These are phyloP conservation scores for Lepidopterella palustris DNA, from an alignment of 495 filamentous ascomycete species.

Conservation along the genomic window DNA sequence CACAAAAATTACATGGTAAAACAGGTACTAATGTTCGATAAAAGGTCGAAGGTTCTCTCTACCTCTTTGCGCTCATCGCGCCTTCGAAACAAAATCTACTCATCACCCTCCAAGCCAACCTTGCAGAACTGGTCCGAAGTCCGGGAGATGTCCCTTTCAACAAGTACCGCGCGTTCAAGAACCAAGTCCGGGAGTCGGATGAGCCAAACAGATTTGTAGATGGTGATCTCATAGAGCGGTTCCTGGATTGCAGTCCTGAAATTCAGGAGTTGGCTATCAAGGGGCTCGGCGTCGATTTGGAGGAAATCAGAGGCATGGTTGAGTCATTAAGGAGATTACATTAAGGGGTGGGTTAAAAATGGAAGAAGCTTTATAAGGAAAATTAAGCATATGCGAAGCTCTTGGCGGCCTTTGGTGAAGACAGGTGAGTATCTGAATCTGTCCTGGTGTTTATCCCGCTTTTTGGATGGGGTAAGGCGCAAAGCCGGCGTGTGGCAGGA, in stretches of 20 bases:
- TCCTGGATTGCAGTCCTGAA: slow-evolving; percentile 59
- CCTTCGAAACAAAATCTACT: slow-evolving; percentile 67
- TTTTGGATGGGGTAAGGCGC: too few relatives aligned
- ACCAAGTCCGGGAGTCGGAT: slow-evolving; percentile 57
- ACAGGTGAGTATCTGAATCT: too few relatives aligned
- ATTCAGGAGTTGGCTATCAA: slow-evolving; percentile 59
- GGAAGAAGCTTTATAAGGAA: too few relatives aligned
- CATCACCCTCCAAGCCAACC: slow-evolving; percentile 68
- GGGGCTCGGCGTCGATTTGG: slow-evolving; percentile 42
- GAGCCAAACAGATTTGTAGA: slow-evolving; percentile 87
- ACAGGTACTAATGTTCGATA: slow-evolving; percentile 1
- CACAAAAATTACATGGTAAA: neutral
- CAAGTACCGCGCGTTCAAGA: slow-evolving; percentile 71
- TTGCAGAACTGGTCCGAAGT: slow-evolving; percentile 59
- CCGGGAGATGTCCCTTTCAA: slow-evolving; percentile 68
- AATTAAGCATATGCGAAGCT: too few relatives aligned
- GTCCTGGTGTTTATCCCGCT: too few relatives aligned
- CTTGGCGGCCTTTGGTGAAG: too few relatives aligned
- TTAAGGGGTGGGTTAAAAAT: too few relatives aligned
- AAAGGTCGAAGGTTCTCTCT: slow-evolving; percentile 85
- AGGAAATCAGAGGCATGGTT: slow-evolving; percentile 55
- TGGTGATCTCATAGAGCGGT: slow-evolving; percentile 82
- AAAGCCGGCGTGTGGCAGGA: too few relatives aligned
- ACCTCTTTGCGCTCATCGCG: slow-evolving; percentile 75
- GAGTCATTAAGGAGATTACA: slow-evolving; percentile 57